Base-by-base conservation (phyloP, 495 filamentous ascomycete genomes). In the Wilcoxina mikolae region DNA sequence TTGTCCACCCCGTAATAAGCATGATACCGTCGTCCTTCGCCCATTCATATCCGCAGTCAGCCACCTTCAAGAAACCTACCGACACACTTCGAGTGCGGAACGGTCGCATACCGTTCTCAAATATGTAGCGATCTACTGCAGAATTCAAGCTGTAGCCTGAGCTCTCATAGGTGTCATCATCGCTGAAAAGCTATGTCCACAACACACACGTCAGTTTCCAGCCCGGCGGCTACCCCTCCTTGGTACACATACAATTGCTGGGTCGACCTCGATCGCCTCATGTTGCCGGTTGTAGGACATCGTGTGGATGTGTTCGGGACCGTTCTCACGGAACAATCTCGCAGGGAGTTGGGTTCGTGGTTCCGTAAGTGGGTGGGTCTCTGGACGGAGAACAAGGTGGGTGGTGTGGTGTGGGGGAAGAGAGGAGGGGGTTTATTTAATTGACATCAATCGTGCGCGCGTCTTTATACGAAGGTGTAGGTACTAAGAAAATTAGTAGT, bases 11-110 rank as follows among this genome's bases (percentile, higher is more conserved):
- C 43, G 43, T 25, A 18, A 56, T 73, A 78, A n/a, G 68, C 67
- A 47, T 79, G 75, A 58, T 79, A 81, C 31, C 77, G 70, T 18
- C 78, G 68, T 3, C 76, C 75, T 39, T 5, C 35, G 20, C 20
- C 35, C 15, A 18, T 5, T 39, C 15, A 15, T 12, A 12, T 39
- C 35, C 20, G 15, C 35, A 3, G 4, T 12, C 4, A 18, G 4
- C 3, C 12, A 39, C 35, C 4, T 18, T 18, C 35, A 39, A 39
- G 4, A 39, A 39, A 15, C 35, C 35, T 3, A 39, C n/a, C n/a
- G n/a, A n/a, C n/a, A n/a, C n/a, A n/a, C n/a, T n/a, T n/a, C n/a
- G n/a, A n/a, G n/a, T n/a, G n/a, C n/a, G n/a, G n/a, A n/a, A n/a
- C n/a, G n/a, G n/a, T n/a, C n/a, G 35, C 35, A 39, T 39, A 39